Conservation (phyloP, 176 grass and related monocot species). For the Oryza meyeriana region DNA sequence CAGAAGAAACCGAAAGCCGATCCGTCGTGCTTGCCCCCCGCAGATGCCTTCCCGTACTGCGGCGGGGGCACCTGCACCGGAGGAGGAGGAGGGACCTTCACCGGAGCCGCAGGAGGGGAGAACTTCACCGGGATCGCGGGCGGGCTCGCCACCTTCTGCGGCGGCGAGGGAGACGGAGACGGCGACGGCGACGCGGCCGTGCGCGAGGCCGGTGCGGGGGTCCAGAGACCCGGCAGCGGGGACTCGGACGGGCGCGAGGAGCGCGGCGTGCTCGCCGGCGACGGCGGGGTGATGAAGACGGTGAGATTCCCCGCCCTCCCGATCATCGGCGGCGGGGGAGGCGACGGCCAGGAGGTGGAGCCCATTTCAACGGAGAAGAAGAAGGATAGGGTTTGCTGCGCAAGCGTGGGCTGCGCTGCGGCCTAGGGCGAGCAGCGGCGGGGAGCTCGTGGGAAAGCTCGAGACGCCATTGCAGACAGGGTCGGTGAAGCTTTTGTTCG, state of each 20-base stretch:
- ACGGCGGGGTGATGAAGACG: constrained; percentile 84
- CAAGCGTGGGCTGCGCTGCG: not conserved
- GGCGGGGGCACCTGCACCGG: constrained; percentile 76
- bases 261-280: constrained; percentile 43
- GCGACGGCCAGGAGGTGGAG: constrained; percentile 23
- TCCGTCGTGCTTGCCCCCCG: constrained; percentile 47
- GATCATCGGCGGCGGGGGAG: constrained; percentile 63
- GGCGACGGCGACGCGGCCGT: constrained; percentile 8
- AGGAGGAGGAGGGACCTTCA: constrained; percentile 36
- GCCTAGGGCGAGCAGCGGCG: not conserved
- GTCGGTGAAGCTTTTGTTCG: constrained; percentile 38
- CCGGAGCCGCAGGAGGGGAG: constrained; percentile 25
- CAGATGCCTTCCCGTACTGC: constrained; percentile 56
- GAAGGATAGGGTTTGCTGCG: not conserved
- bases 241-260: constrained; percentile 25
- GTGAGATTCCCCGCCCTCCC: constrained; percentile 84
- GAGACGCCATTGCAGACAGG: constrained; percentile 45
- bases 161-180: not conserved
- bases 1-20: constrained; percentile 77
- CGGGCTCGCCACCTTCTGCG: constrained; percentile 17
- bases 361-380: constrained; percentile 18
- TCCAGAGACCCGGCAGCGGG: constrained; percentile 24
- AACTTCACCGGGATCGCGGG: constrained; percentile 24
- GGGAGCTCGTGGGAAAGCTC: constrained; percentile 15
- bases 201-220: constrained; percentile 5